Evolutionary conservation across 305 asterid genomes (phyloP), one percentile per base, ranked within the genome.

Genomic region (Fraxinus ornus): DNA sequence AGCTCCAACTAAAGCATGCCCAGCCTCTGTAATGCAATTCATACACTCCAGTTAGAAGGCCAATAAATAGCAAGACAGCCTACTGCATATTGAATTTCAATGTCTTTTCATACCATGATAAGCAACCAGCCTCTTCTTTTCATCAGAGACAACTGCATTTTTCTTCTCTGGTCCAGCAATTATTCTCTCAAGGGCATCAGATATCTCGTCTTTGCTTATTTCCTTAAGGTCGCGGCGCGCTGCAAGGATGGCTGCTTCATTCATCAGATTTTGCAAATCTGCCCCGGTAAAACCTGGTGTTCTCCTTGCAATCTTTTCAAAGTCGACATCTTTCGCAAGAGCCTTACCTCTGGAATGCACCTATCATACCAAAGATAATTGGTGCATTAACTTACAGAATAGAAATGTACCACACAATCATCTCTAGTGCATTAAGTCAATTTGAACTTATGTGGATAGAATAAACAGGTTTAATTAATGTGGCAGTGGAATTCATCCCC

Each of bases 101-200:
- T 3, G 57, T 15, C 19, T 47, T 52, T 47, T 52, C 19, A 5
- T 87, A 93, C 98, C 98, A 39, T 96, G 99, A 85, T 96, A 96
- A 57, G 98, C 98, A 81, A 93, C 97, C 22, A 93, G 90, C 85
- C 86, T 89, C 89, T 91, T 94, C 93, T 94, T 94, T 84, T 97
- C 99, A 0, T 97, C 99, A 1, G 98, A 96, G 73, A 96, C 98
- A 78, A 96, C 98, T 1, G 98, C 98, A 52, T 94, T 93, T 86
- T 97, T 97, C 94, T 94, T 94, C 93, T 97, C 98, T 0, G 98
- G 98, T 49, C 98, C 98, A 79, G 98, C 98, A 82, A 97, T 97
- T 5, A 97, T 97, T 86, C 98, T 94, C 88, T 97, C 99, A 39
- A 94, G 85, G 70, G 97, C 92, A 83, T 90, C 90, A 3, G 89